These are phyloP conservation scores for Ashbya aceris DNA, from an alignment of 1,139 yeast species.

Conservation along the genomic window DNA sequence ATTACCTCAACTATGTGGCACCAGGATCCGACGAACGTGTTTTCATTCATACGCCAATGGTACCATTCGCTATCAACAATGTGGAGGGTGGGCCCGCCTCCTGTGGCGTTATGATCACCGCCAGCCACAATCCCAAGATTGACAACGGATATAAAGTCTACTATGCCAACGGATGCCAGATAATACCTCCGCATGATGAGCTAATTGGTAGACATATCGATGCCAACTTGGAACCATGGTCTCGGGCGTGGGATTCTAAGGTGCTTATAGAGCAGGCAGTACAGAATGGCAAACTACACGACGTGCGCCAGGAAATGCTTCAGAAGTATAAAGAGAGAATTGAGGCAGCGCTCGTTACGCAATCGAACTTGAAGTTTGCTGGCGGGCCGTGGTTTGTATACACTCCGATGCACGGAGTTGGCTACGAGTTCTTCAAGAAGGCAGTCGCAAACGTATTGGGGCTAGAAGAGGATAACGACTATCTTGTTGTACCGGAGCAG, in stretches of 20 bases:
- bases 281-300: conserved; percentile 16
- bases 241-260: conserved; percentile 40
- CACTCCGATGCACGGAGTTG: conserved; percentile 96
- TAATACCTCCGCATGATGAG: conserved; percentile 81
- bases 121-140: conserved; percentile 88
- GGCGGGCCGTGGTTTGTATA: conserved; percentile 47
- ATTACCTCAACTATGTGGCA: conserved; percentile 41
- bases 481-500: conserved; percentile 44
- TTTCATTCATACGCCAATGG: conserved; percentile 78
- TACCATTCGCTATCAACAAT: conserved; percentile 73
- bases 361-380: conserved; percentile 16
- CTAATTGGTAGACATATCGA: conserved; percentile 61
- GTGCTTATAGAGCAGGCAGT: conserved; percentile 28
- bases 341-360: conserved; percentile 13
- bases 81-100: conserved; percentile 38
- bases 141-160: conserved; percentile 96
- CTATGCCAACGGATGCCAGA: conserved; percentile 90
- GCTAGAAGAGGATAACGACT: conserved; percentile 26
- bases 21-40: conserved; percentile 28
- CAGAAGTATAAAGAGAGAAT: conserved; percentile 14
- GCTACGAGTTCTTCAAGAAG: conserved; percentile 39
- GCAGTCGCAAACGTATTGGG: conserved; percentile 22
- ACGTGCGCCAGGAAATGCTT: conserved; percentile 32
- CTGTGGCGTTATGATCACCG: conserved; percentile 93
- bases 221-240: conserved; percentile 54